Percentiles rank a stretch among this genome's conserved stretches.
These are phyloP conservation scores for Populus hybrid DNA, from an alignment of 441 rosid genomes.

Conservation along the genomic window DNA sequence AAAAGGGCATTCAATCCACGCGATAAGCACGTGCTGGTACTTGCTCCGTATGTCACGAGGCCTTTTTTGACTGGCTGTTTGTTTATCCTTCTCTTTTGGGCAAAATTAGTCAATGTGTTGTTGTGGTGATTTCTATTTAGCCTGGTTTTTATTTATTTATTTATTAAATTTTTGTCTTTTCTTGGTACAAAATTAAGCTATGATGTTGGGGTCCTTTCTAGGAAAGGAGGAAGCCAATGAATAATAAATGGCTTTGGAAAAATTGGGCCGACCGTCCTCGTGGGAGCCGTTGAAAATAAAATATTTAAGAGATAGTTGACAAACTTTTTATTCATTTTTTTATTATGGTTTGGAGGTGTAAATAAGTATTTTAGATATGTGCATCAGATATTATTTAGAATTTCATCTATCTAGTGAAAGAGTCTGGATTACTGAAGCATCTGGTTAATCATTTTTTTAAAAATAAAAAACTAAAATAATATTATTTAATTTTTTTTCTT, in stretches of 20 bases:
- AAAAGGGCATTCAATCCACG: not conserved
- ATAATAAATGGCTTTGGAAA: not conserved
- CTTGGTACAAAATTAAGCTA: not conserved
- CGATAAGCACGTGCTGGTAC: not conserved
- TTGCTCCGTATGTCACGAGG: not conserved
- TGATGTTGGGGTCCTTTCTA: not conserved
- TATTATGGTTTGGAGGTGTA: not conserved
- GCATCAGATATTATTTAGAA: not conserved
- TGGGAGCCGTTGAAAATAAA: not conserved
- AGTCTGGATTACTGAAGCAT: not conserved
- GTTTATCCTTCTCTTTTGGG: not conserved
- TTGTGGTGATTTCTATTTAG: not conserved
- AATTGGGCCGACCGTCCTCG: not conserved
- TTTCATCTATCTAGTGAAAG: not conserved
- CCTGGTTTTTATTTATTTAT: not conserved
- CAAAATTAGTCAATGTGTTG: not conserved
- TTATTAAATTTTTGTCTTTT: too few species aligned
- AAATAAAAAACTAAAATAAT: not conserved
- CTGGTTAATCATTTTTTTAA: too few species aligned
- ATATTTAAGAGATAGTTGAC: not conserved
- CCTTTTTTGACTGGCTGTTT: not conserved
- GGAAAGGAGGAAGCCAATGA: not conserved
- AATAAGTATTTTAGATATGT: not conserved
- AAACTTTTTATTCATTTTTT: not conserved
- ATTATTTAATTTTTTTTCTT: too few species aligned